phyloP scores from a whole-genome alignment of 352 stramenopile genomes.

The Globisporangium perplexum region DNA sequence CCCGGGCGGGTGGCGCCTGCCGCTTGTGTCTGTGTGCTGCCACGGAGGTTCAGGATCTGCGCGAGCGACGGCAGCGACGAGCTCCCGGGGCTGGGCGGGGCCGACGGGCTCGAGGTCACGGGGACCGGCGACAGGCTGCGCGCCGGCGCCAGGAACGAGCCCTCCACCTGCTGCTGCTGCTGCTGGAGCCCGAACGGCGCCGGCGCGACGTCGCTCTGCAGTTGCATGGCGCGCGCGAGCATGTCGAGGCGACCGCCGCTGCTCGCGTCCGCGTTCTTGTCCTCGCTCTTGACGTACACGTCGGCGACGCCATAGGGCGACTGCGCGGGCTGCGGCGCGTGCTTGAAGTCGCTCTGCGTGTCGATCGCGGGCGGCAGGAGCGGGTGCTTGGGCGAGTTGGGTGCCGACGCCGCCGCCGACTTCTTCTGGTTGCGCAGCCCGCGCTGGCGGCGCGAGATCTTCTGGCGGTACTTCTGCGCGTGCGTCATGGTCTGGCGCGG shows the following conservation, averaged over 20 bases:
- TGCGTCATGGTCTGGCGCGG: constrained; percentile 93
- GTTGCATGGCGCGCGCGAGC: constrained; percentile 52
- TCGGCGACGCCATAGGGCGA: constrained; percentile 61
- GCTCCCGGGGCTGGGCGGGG: constrained; percentile 27
- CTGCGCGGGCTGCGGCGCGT: constrained; percentile 20
- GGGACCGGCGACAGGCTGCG: constrained; percentile 11
- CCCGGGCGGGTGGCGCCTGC: constrained; percentile 2
- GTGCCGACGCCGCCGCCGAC: constrained; percentile 7
- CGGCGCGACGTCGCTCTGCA: constrained; percentile 19
- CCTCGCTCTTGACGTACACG: constrained; percentile 39
- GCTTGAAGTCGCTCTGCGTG: constrained; percentile 25
- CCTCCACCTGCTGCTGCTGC: constrained; percentile 14
- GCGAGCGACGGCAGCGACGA: constrained; percentile 57
- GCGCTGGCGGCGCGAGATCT: constrained; percentile 68
- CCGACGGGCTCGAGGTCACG: constrained; percentile 2
- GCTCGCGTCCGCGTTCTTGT: constrained; percentile 16
- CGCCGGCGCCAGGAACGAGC: constrained; percentile 10
- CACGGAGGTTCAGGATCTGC: constrained; percentile 68
- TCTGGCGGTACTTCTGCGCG: constrained; percentile 81
- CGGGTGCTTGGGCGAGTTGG: constrained; percentile 7
- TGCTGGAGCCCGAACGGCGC: neutral
- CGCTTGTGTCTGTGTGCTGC: constrained; percentile 5
- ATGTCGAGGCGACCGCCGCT: constrained; percentile 66
- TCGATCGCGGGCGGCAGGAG: constrained; percentile 11
- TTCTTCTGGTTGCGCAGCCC: constrained; percentile 79